These are phyloP conservation scores for Citrus medica DNA, from an alignment of 345 rosid species.

Conservation along the genomic window DNA sequence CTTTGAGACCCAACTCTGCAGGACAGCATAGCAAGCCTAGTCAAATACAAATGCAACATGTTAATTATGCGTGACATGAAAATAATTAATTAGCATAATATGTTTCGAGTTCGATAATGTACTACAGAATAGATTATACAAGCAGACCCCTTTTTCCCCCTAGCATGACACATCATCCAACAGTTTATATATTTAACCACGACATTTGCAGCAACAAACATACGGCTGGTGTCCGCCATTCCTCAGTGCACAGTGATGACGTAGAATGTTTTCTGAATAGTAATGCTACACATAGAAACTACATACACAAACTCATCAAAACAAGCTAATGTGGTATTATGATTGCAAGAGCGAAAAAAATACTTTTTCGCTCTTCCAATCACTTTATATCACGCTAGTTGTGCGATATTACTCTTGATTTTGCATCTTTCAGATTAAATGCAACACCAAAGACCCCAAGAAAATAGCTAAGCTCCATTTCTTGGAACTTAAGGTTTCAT, in stretches of 20 bases:
- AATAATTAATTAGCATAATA: neutral
- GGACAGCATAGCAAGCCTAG: conserved; percentile 81
- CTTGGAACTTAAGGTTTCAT: neutral
- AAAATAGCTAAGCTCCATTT: neutral
- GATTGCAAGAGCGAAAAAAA: neutral
- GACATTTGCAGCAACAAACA: neutral
- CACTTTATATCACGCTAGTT: neutral
- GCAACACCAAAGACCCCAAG: neutral
- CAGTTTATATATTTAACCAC: neutral
- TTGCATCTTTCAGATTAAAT: neutral
- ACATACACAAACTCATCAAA: neutral
- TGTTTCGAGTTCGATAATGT: neutral
- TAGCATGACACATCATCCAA: no score
- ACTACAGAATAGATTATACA: neutral
- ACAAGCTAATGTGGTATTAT: neutral
- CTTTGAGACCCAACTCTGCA: conserved; percentile 89
- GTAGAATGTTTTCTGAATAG: neutral
- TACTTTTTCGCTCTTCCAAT: neutral
- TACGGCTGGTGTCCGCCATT: neutral
- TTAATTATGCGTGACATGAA: neutral
- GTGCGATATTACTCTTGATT: neutral
- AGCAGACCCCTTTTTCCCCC: neutral
- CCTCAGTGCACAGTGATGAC: neutral
- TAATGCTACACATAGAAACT: neutral
- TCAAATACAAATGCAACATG: conserved; percentile 16